Evolutionary conservation across 2,329 filamentous ascomycete species (phyloP), one percentile per base, ranked within the genome.

Genomic region (Raffaelea albimanens): DNA sequence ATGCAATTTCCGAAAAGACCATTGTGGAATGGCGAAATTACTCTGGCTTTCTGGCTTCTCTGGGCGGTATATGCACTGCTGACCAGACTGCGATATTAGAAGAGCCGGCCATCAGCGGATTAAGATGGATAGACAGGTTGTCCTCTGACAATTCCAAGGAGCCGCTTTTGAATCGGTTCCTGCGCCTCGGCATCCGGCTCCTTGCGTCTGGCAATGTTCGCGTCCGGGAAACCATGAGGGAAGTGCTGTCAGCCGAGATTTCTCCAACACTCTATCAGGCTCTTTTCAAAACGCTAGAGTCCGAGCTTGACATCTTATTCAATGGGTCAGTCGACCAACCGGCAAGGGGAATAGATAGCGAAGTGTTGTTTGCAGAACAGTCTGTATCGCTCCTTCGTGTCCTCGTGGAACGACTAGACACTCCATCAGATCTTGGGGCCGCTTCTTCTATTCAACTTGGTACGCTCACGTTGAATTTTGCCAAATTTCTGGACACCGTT

Each of bases 21-120:
- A 62, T 83, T 14, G 71, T 75, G 1, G 79, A 84, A 56, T 85
- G 82, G 82, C 73, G 82, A 34, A 85, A 85, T 53, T 75, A 80
- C 55, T 83, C 81, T 1, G 82, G 82, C 0, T 83, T 85, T 53
- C 67, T 85, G 11, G 80, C 80, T 5, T 83, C 82, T 0, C 63
- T 85, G 5, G 81, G 80, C 14, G 81, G 82, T 2, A 74, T 80
- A 46, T 85, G 82, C 59, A 77, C 77, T 9, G 75, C 80, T 3
- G 75, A 79, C 48, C 75, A 80, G 57, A 67, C 73, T 43, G 66
- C 71, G 45, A 65, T 72, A 11, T 58, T 78, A 5, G 81, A 83
- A 43, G 81, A 84, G 46, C 68, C 77, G 16, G 65, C 72, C 16
- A 63, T 78, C 13, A 70, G 72, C 46, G 73, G 76, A 5, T 59